These are phyloP conservation scores for Telfairia occidentalis DNA, from an alignment of 331 rosid species.

Conservation along the genomic window DNA sequence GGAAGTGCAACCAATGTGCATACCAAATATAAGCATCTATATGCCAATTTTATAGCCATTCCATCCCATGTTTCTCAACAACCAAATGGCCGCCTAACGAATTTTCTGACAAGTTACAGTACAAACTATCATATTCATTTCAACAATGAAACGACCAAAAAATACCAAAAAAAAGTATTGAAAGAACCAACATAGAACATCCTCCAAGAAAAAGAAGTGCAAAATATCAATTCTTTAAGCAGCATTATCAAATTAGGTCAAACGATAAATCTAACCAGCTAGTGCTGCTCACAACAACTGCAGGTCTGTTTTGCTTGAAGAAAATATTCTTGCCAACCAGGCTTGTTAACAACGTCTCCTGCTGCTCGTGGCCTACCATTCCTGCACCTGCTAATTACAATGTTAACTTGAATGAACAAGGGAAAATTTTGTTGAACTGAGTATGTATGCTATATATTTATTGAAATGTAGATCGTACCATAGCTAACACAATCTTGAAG, in stretches of 20 bases:
- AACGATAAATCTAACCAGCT: constrained; percentile 52
- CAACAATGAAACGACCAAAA: background rate
- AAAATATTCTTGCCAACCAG: constrained; percentile 31
- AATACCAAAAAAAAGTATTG: background rate
- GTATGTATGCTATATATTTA: background rate
- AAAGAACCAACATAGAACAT: background rate
- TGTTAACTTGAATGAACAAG: constrained; percentile 11
- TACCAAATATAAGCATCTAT: background rate
- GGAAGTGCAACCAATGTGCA: background rate
- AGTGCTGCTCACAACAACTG: constrained; percentile 91
- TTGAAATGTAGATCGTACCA: constrained; percentile 31
- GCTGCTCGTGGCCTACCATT: constrained; percentile 24
- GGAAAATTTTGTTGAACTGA: background rate
- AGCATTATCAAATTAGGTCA: background rate
- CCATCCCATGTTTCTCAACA: background rate
- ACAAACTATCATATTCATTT: constrained; percentile 1
- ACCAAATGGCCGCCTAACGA: background rate
- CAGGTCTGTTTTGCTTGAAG: constrained; percentile 64
- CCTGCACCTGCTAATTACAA: constrained; percentile 30
- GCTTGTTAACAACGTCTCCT: constrained; percentile 47
- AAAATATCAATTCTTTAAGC: background rate
- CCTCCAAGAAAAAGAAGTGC: background rate
- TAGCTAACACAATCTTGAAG: constrained; percentile 53
- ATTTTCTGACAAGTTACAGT: background rate
- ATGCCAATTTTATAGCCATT: background rate